Evolutionary conservation across 2,329 filamentous ascomycete genomes (phyloP), one percentile per base, ranked within the genome.

Genomic region (Fusarium metavorans): DNA sequence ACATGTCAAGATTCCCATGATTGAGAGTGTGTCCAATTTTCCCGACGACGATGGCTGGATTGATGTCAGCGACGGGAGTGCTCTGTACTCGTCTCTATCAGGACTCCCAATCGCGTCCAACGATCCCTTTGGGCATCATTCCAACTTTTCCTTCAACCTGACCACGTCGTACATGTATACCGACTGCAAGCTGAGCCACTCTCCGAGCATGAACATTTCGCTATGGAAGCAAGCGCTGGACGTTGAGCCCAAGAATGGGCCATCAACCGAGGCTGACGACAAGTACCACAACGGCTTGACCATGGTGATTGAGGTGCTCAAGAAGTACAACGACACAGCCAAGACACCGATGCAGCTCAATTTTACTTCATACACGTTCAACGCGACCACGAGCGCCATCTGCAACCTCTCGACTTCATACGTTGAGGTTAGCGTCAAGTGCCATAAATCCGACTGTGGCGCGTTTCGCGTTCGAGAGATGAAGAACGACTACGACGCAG

Each of bases 1-100:
- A 2, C 62, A 71, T 32, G 35, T 68, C 23, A 71, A 71, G 27
- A 63, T 71, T 23, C 68, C 68, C 25, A 54, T 71, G 61, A 20
- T 71, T 6, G 68, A 71, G 34, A 30, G 48, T 4, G 27, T 27
- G 6, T 5, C 48, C 27, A 32, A 32, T n/a, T 54, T 30, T 9
- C 6, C 41, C 18, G 30, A 54, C 23, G 32, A 54, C 9, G 34
- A 39, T 13, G 66, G 65, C 18, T 71, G 66, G 68, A 63, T 58
- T 23, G 25, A 45, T 9, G 27, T 71, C 20, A 58, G 23, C 34
- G 32, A 61, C 14, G 32, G 13, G 32, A 14, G 32, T 11, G 32
- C 25, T 27, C 37, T 35, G 5, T 71, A 71, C 25, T 68, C 65
- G 1, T 50, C 68, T 2, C 41, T 68, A 16, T 41, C 66, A 11